Base-by-base conservation (phyloP, 345 rosid genomes). In the Eucalyptus polyanthemos region DNA sequence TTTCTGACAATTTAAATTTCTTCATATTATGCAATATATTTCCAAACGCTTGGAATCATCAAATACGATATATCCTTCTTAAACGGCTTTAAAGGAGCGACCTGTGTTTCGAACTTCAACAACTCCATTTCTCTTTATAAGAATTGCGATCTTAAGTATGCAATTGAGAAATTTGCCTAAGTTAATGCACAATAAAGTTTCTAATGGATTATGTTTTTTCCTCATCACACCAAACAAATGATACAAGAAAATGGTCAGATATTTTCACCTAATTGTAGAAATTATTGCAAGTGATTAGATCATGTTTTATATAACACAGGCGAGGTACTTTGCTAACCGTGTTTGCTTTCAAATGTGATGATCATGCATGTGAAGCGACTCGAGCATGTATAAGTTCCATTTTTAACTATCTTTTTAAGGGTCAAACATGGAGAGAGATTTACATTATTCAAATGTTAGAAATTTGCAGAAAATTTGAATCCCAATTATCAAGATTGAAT, bases 21-120 rank as follows among this genome's bases (percentile, higher is more conserved):
- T 54, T 21, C 56, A 51, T 51, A 51, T 51, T 51, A 50, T 50
- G 19, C 1, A 50, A 50, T 50, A 50, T 16, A 2, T 51, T 51
- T 17, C 56, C 22, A 17, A 51, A 51, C 1, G 0, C 62, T 56
- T 22, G 94, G 93, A 88, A 89, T 94, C 1, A 91, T 93, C 40
- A 94, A 95, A 91, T 87, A 90, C 56, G 90, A 91, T 88, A 86
- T 47, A 58, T 58, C 11, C 47, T 40, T 62, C 34, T 62, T 62
- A 62, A 29, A 62, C 5, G 5, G 5, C 34, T 27, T 62, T 29
- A 29, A 62, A 62, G 1, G 4, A 13, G 8, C 0, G 9, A 27
- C 34, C 4, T 2, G 0, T 62, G 16, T 62, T 29, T 62, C 9
- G 3, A 62, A 62, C 34, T 29, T 62, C 69, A 62, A 13, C 0